Evolutionary conservation across 2,329 filamentous ascomycete species (phyloP).

Genomic region (Neodidymelliopsis sp.): DNA sequence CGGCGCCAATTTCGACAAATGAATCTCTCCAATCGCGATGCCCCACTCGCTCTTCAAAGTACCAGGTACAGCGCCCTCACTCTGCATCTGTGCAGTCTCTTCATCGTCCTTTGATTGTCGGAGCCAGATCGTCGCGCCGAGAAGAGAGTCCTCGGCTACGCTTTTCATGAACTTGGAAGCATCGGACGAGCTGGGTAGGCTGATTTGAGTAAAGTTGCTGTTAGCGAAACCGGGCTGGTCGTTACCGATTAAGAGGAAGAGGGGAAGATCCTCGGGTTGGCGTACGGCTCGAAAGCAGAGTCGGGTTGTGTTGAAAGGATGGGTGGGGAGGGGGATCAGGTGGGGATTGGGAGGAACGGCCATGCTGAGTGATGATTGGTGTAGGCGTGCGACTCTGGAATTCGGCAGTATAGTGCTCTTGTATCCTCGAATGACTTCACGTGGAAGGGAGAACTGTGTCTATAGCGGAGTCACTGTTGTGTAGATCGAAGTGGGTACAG

Average conservation of each 20-base stretch:
- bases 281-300: constrained; percentile 38
- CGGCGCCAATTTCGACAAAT: not conserved
- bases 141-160: constrained; percentile 25
- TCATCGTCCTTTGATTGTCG: not conserved
- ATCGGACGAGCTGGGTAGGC: constrained; percentile 24
- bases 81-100: not conserved
- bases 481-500: too few species aligned
- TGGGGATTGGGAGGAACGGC: not conserved
- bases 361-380: too few species aligned
- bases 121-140: constrained; percentile 37
- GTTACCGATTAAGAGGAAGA: constrained; percentile 35
- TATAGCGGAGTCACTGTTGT: not conserved
- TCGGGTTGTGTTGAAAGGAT: constrained; percentile 33
- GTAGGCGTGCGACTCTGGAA: too few species aligned
- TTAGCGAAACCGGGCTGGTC: constrained; percentile 36
- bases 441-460: not conserved
- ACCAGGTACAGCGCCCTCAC: not conserved
- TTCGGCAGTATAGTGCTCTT: too few species aligned
- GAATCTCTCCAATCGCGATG: constrained; percentile 21
- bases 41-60: constrained; percentile 15
- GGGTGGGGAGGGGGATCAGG: constrained; percentile 6
- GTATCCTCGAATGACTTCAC: too few species aligned
- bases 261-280: constrained; percentile 24
- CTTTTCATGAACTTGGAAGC: constrained; percentile 25
- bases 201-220: constrained; percentile 34